Conservation (phyloP, 2,329 filamentous ascomycete genomes). For the Coniochaeta prunicola region DNA sequence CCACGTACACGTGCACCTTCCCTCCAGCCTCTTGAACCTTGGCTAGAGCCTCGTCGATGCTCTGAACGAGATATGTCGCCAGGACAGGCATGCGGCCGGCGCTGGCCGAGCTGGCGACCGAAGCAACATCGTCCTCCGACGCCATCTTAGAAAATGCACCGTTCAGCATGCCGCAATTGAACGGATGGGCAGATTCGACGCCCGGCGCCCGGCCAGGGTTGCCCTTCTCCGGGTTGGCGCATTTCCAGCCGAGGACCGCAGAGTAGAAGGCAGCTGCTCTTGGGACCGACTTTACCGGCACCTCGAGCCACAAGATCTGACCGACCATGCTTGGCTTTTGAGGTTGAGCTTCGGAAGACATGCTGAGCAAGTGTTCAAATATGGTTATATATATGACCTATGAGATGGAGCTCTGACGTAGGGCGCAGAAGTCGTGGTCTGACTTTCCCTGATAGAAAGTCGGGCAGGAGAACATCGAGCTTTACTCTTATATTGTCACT, state of each 20-base stretch:
- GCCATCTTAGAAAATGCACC: constrained; percentile 27
- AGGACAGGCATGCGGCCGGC: constrained; percentile 22
- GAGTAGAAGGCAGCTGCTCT: constrained; percentile 30
- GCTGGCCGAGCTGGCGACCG: constrained; percentile 19
- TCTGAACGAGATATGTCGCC: constrained; percentile 24
- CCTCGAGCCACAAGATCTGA: constrained; percentile 30
- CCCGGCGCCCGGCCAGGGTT: constrained; percentile 11
- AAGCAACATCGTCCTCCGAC: constrained; percentile 19
- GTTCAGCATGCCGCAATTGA: constrained; percentile 23
- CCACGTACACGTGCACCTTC: constrained; percentile 25
- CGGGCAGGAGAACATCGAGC: background rate
- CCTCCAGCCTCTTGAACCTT: constrained; percentile 22
- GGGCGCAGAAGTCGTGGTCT: background rate
- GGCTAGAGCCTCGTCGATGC: constrained; percentile 22
- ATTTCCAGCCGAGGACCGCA: constrained; percentile 26
- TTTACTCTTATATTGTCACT: background rate
- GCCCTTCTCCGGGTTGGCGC: constrained; percentile 7
- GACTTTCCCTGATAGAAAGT: background rate
- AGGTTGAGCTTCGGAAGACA: background rate
- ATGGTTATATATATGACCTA: too few species aligned
- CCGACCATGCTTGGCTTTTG: constrained; percentile 10
- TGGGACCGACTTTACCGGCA: constrained; percentile 25
- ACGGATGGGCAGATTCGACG: constrained; percentile 24
- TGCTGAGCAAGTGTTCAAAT: background rate
- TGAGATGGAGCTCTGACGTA: constrained; percentile 1